Evolutionary conservation across 1,139 yeast genomes (phyloP).

Genomic region (Lodderomyces jiufengensis): DNA sequence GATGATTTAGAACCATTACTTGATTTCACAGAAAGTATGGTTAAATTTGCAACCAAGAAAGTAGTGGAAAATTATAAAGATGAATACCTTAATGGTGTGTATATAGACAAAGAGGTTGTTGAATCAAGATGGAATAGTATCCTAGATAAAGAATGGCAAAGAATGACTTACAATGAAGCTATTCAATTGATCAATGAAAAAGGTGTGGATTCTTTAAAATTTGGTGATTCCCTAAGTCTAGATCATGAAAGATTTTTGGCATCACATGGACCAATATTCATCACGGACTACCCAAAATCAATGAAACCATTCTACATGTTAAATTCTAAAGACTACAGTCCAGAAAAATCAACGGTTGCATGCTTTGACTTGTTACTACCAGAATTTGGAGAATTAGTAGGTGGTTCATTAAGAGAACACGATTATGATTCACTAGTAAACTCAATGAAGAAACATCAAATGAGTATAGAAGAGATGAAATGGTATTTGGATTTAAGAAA

Average conservation of each 20-base stretch:
- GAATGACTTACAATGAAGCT: slow-evolving; percentile 75
- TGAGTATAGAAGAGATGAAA: slow-evolving; percentile 57
- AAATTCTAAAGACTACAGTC: slow-evolving; percentile 31
- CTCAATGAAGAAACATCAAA: slow-evolving; percentile 48
- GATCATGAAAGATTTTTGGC: slow-evolving; percentile 94
- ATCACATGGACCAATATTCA: slow-evolving; percentile 75
- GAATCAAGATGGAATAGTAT: slow-evolving; percentile 32
- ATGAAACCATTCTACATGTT: slow-evolving; percentile 93
- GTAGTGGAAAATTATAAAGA: slow-evolving; percentile 18
- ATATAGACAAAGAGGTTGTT: slow-evolving; percentile 31
- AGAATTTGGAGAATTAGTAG: slow-evolving; percentile 91
- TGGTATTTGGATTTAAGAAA: slow-evolving; percentile 80
- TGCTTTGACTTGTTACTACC: slow-evolving; percentile 90
- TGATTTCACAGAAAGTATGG: slow-evolving; percentile 64
- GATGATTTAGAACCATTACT: slow-evolving; percentile 59
- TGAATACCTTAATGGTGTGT: slow-evolving; percentile 42
- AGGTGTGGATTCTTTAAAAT: slow-evolving; percentile 17
- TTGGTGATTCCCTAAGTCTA: slow-evolving; percentile 76
- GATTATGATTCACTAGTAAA: slow-evolving; percentile 41
- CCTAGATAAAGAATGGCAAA: slow-evolving; percentile 52
- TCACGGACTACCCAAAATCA: slow-evolving; percentile 77
- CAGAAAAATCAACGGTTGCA: slow-evolving; percentile 62
- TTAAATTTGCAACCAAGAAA: slow-evolving; percentile 47
- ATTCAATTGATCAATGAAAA: slow-evolving; percentile 39
- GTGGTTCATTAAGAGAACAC: slow-evolving; percentile 91